A percentile compares a stretch with the other conserved stretches of the same genome.
phyloP scores from a whole-genome alignment of 2,329 filamentous ascomycete genomes.

The Penicillium sclerotigenum region DNA sequence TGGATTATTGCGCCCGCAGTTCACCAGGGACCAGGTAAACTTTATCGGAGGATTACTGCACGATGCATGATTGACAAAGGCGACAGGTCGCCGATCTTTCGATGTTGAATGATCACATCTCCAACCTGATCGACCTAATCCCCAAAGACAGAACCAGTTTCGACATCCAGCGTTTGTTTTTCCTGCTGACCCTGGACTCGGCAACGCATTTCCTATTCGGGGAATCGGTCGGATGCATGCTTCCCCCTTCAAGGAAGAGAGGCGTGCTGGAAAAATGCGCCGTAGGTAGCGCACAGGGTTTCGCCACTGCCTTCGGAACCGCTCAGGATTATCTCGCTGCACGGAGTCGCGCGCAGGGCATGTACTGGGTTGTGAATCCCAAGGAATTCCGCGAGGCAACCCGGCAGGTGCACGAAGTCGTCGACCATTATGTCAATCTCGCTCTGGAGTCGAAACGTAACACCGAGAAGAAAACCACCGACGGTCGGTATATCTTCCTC shows the following conservation, averaged over 20 bases:
- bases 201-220: slow-evolving; percentile 85
- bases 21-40: slow-evolving; percentile 72
- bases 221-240: slow-evolving; percentile 61
- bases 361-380: slow-evolving; percentile 42
- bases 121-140: slow-evolving; percentile 63
- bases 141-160: slow-evolving; percentile 52
- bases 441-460: slow-evolving; percentile 39
- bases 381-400: slow-evolving; percentile 42
- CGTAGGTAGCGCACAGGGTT: slow-evolving; percentile 32
- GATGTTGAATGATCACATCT: slow-evolving; percentile 74
- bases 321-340: slow-evolving; percentile 32
- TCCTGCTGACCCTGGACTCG: slow-evolving; percentile 76
- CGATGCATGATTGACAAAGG: background rate
- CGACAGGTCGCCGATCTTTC: slow-evolving; percentile 59
- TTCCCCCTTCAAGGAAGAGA: slow-evolving; percentile 39
- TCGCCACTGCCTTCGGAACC: slow-evolving; percentile 38
- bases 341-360: slow-evolving; percentile 28
- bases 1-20: slow-evolving; percentile 78
- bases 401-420: slow-evolving; percentile 46
- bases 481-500: slow-evolving; percentile 49
- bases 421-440: slow-evolving; percentile 49
- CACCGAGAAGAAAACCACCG: slow-evolving; percentile 30
- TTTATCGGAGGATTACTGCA: background rate
- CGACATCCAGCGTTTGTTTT: slow-evolving; percentile 74
- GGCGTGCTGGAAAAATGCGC: slow-evolving; percentile 48